Evolutionary conservation across 2,329 filamentous ascomycete genomes (phyloP), one percentile per base, ranked within the genome.

Genomic region (Colletotrichum spaethianum): DNA sequence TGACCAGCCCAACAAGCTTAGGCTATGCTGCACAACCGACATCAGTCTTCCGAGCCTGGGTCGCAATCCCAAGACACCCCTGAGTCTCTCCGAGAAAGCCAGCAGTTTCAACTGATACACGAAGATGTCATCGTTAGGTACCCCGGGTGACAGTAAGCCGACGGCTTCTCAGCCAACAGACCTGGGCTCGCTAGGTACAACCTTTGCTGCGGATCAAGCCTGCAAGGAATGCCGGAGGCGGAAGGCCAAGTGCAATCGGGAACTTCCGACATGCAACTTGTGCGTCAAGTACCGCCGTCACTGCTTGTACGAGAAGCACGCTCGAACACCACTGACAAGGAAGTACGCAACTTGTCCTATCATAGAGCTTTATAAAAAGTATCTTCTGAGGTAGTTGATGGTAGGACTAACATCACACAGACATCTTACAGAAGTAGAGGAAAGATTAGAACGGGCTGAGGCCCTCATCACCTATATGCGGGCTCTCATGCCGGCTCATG

Each of bases 291-390:
- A 85, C 74, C 79, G 82, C 52, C 78, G 85, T 18, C 82, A 85
- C 71, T 87, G 86, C 71, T 77, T 86, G 8, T 87, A 87, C 67
- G 85, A 87, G 74, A 85, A 83, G 73, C 82, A 86, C 62, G 80
- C 81, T n/a, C 80, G 82, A 55, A 87, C 85, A 16, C 85, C 85
- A 6, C 77, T 87, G 71, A 87, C 85, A 6, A 79, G 86, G 53
- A 86, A 82, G 80, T 82, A 81, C 52, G 80, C 40, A 33, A 12
- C 14, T 3, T 18, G n/a, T n/a, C n/a, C 23, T 20, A 40, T n/a
- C 6, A 11, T 11, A 12, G 1, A 5, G n/a, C 26, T 8, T 55
- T 67, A 12, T 33, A 31, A 46, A n/a, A 33, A 18, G 7, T 9
- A 7, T 2, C 5, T 28, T 20, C 18, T 9, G 53, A 31, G 8